phyloP scores from a whole-genome alignment of 1,284 basidiomycete species.

The Leccinum pachyderme region DNA sequence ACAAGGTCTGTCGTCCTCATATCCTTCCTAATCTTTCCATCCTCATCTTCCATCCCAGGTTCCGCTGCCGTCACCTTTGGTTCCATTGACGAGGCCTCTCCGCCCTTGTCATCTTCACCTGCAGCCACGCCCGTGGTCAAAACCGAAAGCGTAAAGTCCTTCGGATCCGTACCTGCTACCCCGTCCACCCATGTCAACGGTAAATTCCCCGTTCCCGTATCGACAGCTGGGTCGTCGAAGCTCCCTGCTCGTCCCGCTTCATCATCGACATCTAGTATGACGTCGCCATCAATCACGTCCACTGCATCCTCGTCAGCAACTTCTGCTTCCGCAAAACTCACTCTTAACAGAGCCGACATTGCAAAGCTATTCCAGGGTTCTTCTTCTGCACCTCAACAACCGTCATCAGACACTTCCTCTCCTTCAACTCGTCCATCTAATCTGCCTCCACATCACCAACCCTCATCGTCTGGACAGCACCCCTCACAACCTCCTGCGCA shows the following conservation, averaged over 20 bases:
- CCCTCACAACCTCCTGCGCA: constrained; percentile 40
- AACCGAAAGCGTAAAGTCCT: constrained; percentile 73
- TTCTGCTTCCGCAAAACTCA: constrained; percentile 37
- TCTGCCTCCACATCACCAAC: constrained; percentile 44
- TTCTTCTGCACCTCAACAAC: constrained; percentile 30
- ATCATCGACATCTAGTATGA: constrained; percentile 31
- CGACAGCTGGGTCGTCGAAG: constrained; percentile 28
- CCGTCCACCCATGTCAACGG: constrained; percentile 53
- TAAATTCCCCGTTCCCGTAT: constrained; percentile 38
- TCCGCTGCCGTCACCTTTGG: constrained; percentile 75
- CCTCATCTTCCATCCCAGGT: constrained; percentile 37
- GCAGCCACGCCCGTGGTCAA: constrained; percentile 61
- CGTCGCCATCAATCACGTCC: constrained; percentile 35
- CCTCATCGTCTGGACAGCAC: constrained; percentile 36
- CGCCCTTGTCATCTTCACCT: constrained; percentile 69
- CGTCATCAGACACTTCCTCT: constrained; percentile 37
- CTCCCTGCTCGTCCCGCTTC: constrained; percentile 34
- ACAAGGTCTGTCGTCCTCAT: constrained; percentile 47
- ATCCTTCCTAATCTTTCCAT: neutral
- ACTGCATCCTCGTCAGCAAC: constrained; percentile 26
- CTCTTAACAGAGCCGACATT: constrained; percentile 52
- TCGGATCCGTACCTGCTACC: constrained; percentile 61
- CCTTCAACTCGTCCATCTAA: constrained; percentile 44
- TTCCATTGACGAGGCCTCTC: constrained; percentile 73
- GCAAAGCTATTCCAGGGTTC: constrained; percentile 64